Percentiles rank a stretch among this genome's conserved stretches.
Evolutionary conservation across 768 basidiomycete species (phyloP).

Genomic region (Xerocomellus intermedius): DNA sequence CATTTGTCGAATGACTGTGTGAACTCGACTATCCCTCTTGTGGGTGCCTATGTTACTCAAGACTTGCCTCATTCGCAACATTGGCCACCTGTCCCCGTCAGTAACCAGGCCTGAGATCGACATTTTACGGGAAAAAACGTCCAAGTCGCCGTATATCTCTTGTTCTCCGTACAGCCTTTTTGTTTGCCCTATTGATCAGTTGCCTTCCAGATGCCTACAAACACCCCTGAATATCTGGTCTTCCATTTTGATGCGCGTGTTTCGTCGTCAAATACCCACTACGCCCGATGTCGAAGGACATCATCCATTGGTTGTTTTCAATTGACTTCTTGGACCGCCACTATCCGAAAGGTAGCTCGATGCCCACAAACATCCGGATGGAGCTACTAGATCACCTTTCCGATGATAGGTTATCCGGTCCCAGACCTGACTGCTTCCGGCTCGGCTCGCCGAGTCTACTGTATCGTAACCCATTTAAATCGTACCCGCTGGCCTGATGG

Average conservation of each 20-base stretch:
- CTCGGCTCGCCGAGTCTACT: not conserved
- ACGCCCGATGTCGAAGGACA: slow-evolving; percentile 27
- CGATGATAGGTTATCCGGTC: slow-evolving; percentile 3
- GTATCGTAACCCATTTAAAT: slow-evolving; percentile 2
- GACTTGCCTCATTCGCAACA: slow-evolving; percentile 11
- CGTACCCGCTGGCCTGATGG: slow-evolving; percentile 15
- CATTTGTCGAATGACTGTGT: slow-evolving; percentile 28
- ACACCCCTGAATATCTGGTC: slow-evolving; percentile 28
- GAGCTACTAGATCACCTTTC: slow-evolving; percentile 5
- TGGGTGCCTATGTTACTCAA: slow-evolving; percentile 10
- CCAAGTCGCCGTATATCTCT: slow-evolving; percentile 20
- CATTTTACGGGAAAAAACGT: slow-evolving; percentile 4
- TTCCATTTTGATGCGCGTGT: slow-evolving; percentile 41
- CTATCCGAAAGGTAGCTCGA: not conserved
- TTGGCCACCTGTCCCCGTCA: not conserved
- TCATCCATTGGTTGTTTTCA: slow-evolving; percentile 15
- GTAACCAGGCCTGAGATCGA: slow-evolving; percentile 7
- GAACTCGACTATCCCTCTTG: slow-evolving; percentile 11
- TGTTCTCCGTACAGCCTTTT: slow-evolving; percentile 19
- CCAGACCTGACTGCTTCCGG: slow-evolving; percentile 10
- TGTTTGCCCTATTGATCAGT: slow-evolving; percentile 15
- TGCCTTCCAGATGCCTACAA: slow-evolving; percentile 12
- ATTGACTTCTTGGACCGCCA: slow-evolving; percentile 14
- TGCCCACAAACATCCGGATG: slow-evolving; percentile 12
- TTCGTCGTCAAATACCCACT: slow-evolving; percentile 31